These are phyloP conservation scores for Fusarium dimerum DNA, from an alignment of 2,329 filamentous ascomycete species.

Conservation along the genomic window DNA sequence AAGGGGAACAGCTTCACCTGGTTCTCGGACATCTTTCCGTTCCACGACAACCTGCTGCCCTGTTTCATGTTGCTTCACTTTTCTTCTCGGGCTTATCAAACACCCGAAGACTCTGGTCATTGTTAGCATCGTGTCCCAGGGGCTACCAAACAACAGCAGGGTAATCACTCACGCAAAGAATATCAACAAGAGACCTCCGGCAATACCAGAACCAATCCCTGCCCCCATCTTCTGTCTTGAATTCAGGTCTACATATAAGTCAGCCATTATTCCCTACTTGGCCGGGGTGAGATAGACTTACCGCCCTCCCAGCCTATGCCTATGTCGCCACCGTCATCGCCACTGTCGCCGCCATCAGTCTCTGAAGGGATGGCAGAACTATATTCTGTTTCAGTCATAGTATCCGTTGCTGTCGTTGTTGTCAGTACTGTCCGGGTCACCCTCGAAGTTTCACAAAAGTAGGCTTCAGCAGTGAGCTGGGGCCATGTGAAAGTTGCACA, in stretches of 20 bases:
- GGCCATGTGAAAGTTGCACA: conserved; percentile 18
- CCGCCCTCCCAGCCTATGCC: conserved; percentile 10
- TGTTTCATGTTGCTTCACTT: neutral
- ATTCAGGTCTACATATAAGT: conserved; percentile 4
- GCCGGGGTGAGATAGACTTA: neutral
- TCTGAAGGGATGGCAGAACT: neutral
- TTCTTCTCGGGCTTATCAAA: conserved; percentile 2
- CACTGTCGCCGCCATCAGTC: neutral
- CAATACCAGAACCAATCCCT: conserved; percentile 7
- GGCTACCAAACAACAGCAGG: neutral
- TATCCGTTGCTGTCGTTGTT: neutral
- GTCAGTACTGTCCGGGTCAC: conserved; percentile 4
- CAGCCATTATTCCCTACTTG: neutral
- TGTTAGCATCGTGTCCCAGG: neutral
- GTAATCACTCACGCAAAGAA: conserved; percentile 13
- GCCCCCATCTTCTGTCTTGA: conserved; percentile 12
- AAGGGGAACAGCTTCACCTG: neutral
- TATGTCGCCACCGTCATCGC: neutral
- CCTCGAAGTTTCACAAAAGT: conserved; percentile 1
- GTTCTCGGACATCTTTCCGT: neutral
- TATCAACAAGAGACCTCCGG: conserved; percentile 10
- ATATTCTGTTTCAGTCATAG: neutral
- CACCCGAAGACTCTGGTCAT: conserved; percentile 11
- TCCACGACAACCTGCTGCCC: neutral
- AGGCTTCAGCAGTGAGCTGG: neutral